Evolutionary conservation across 2,329 filamentous ascomycete genomes (phyloP), one percentile per base, ranked within the genome.

Genomic region (Tolypocladium capitatum): DNA sequence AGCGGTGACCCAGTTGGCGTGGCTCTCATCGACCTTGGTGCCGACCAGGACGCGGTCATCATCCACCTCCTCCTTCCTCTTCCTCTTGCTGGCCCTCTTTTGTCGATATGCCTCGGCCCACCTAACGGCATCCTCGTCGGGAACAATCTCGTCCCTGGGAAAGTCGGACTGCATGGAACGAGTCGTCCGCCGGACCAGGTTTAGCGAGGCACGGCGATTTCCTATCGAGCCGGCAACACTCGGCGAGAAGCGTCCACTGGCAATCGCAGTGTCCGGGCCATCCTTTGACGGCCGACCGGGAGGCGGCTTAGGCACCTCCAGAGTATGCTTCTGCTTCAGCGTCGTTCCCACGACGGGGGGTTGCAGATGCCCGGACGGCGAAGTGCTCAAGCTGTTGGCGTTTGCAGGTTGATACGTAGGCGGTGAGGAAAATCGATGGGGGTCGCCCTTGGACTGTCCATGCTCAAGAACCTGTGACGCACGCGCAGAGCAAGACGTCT

Each of bases 11-110:
- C 86, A 98, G 66, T 97, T 97, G 56, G 88, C 86, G 65, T 98
- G 92, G 59, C 87, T 86, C 70, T 97, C 90, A 63, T 98, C 92
- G 46, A 98, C 92, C 69, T 96, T 97, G 49, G 88, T 98, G 50
- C 92, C 92, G 18, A 98, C 90, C 31, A 97, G 77, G 10, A 98
- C 91, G 52, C 90, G 81, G 58, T 97, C 91, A 51, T 97, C 92
- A 55, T 96, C 89, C 56, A 96, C 84, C 52, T 83, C 84, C 53
- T 96, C 90, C 60, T 82, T 84, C 56, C 83, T 77, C 65, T 81
- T 85, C 62, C 86, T 78, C 71, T 90, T 92, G 64, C 84, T 94
- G 8, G 90, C 90, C 53, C 91, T 75, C 68, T 94, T 95, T 62
- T 94, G 87, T 57, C 87, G 83, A 59, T 95, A 90, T 34, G 86